Evolutionary conservation across 2,329 filamentous ascomycete species (phyloP).

Genomic region (Trematosphaeria pertusa): DNA sequence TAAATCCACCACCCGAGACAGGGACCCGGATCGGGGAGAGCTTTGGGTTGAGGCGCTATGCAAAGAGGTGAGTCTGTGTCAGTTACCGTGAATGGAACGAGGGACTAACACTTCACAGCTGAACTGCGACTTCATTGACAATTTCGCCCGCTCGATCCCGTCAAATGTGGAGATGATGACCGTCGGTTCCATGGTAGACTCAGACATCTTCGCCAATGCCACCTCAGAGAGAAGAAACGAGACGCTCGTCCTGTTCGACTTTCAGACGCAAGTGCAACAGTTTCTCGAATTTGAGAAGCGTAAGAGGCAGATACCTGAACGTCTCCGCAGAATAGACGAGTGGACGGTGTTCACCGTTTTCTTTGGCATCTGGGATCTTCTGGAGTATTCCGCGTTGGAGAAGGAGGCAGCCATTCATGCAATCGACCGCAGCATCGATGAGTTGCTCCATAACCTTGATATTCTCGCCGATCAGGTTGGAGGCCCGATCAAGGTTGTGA

Average conservation of each 20-base stretch:
- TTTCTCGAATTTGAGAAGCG: constrained; percentile 39
- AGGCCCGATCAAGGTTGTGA: constrained; percentile 34
- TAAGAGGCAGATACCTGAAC: constrained; percentile 27
- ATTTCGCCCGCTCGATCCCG: constrained; percentile 45
- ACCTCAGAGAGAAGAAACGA: constrained; percentile 25
- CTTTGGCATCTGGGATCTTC: constrained; percentile 47
- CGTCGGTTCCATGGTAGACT: constrained; percentile 41
- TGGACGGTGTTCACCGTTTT: constrained; percentile 46
- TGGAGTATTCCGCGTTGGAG: constrained; percentile 40
- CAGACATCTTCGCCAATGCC: constrained; percentile 37
- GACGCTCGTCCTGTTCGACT: constrained; percentile 36
- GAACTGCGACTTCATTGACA: constrained; percentile 44
- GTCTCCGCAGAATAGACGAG: constrained; percentile 29
- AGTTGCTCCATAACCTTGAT: constrained; percentile 44
- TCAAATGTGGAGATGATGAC: constrained; percentile 21
- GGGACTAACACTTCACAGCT: constrained; percentile 39
- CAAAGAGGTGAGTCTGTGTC: constrained; percentile 37
- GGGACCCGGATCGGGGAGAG: constrained; percentile 38
- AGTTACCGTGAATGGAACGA: background rate
- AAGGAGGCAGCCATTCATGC: constrained; percentile 35
- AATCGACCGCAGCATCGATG: constrained; percentile 41
- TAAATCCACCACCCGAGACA: constrained; percentile 24
- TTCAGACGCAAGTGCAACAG: constrained; percentile 47
- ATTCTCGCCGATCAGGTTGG: constrained; percentile 35
- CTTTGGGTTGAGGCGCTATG: constrained; percentile 47